phyloP scores from a whole-genome alignment of 2,329 filamentous ascomycete genomes.

The Aspergillus pseudonomiae region DNA sequence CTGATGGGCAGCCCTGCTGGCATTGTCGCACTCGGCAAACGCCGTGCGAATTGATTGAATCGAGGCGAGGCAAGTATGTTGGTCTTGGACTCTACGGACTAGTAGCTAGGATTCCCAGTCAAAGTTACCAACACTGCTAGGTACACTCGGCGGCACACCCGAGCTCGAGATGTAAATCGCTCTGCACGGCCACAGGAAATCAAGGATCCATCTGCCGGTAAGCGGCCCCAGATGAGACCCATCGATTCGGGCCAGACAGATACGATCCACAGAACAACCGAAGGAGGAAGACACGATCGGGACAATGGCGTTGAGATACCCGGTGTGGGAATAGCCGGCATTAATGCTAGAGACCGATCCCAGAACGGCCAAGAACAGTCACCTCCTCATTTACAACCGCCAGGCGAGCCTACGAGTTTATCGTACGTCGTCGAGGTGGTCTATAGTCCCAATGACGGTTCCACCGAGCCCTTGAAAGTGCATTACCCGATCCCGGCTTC shows the following conservation, averaged over 20 bases:
- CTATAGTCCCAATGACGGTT: slow-evolving; percentile 17
- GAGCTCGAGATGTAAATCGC: background rate
- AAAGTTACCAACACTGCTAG: background rate
- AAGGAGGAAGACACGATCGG: background rate
- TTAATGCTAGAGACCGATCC: background rate
- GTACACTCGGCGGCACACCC: background rate
- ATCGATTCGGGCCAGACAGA: background rate
- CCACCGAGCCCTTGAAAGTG: slow-evolving; percentile 19
- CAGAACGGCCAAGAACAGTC: background rate
- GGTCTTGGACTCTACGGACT: background rate
- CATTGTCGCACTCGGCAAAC: background rate
- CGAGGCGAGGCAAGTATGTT: background rate
- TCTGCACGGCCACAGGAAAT: background rate
- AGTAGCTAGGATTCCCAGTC: background rate
- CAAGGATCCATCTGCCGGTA: background rate
- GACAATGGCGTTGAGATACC: background rate
- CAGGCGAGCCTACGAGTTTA: background rate
- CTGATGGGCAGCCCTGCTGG: background rate
- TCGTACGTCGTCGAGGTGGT: slow-evolving; percentile 1
- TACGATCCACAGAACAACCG: background rate
- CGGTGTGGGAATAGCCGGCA: background rate
- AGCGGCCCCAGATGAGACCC: too few species aligned
- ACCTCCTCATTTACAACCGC: background rate
- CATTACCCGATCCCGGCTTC: slow-evolving; percentile 21
- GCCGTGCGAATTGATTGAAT: background rate